Conservation (phyloP, 257 asterid genomes). For the Plantago major region DNA sequence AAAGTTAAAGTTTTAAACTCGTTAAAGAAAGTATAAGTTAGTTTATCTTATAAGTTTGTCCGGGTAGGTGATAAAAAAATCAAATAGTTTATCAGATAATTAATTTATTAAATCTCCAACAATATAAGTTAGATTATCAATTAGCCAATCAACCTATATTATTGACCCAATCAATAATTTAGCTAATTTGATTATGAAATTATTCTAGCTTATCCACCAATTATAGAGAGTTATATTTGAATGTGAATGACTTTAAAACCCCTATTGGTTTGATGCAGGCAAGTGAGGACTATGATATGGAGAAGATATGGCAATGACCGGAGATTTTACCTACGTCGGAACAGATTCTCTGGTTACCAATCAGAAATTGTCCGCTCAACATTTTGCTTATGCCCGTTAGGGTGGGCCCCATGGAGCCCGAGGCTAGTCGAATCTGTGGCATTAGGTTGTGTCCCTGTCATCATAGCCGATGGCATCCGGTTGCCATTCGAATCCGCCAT, state of each 20-base stretch:
- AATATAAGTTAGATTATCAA: no score
- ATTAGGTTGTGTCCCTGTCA: slow-evolving; percentile 79
- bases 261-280: slow-evolving; percentile 26
- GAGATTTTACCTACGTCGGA: slow-evolving; percentile 57
- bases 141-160: no score
- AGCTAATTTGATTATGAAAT: no score
- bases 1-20: no score
- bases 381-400: slow-evolving; percentile 77
- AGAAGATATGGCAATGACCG: slow-evolving; percentile 54
- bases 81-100: no score
- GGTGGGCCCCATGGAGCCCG: slow-evolving; percentile 99
- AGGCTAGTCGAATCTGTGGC: slow-evolving; percentile 77
- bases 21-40: no score
- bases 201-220: no score
- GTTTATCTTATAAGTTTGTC: no score
- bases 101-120: no score
- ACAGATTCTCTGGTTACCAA: slow-evolving; percentile 67
- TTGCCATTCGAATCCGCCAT: slow-evolving; percentile 63
- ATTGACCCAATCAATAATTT: no score
- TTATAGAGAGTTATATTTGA: no score
- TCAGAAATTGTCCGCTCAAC: slow-evolving; percentile 72
- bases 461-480: slow-evolving; percentile 72
- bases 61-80: no score
- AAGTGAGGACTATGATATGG: slow-evolving; percentile 62
- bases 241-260: not conserved